Base-by-base conservation (phyloP, 108 stramenopile genomes). In the Skeletonema menzelii region DNA sequence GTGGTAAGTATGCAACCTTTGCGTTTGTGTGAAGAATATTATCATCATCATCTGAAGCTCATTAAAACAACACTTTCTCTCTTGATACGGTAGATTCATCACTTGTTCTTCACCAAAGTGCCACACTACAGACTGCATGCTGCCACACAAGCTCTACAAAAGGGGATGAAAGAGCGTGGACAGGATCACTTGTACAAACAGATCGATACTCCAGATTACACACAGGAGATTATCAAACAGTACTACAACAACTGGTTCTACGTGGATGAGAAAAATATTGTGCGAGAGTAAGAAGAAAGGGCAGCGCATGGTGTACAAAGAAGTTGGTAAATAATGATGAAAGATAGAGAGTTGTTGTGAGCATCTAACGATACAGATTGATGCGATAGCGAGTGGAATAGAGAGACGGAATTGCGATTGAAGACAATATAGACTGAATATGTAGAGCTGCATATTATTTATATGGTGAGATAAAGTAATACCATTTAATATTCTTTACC, bases 51-150 rank as follows among this genome's bases (percentile, higher is more conserved):
- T 3, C 15, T 42, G 2, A 42, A 42, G 15, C 40, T 42, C 40
- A 42, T 42, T 3, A 2, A 42, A 42, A 3, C 40, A 42, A 5
- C 38, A 2, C 13, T 15, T 15, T 40, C 40, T 42, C 40, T 42
- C 1, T 37, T 37, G 35, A 42, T n/a, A 42, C 4, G 15, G 15
- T 3, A 42, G 40, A 53, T 88, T 8, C 96, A 97, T 85, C 96
- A 97, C 73, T 77, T 97, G n/a, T 97, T 97, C 79, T 97, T 97
- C 70, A 83, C 83, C 8, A 79, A 85, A 55, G 94, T 97, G 12
- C 96, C 96, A 13, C 96, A 97, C 75, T 97, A 97, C 63, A 56
- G 91, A 47, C 75, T 97, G 4, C 88, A 89, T 60, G 67, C 72
- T 13, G 90, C 86, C 15, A 88, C 87, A 0, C 71, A 61, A 24